Conservation (phyloP, 1,284 basidiomycete species). For the Entoloma clypeatum region DNA sequence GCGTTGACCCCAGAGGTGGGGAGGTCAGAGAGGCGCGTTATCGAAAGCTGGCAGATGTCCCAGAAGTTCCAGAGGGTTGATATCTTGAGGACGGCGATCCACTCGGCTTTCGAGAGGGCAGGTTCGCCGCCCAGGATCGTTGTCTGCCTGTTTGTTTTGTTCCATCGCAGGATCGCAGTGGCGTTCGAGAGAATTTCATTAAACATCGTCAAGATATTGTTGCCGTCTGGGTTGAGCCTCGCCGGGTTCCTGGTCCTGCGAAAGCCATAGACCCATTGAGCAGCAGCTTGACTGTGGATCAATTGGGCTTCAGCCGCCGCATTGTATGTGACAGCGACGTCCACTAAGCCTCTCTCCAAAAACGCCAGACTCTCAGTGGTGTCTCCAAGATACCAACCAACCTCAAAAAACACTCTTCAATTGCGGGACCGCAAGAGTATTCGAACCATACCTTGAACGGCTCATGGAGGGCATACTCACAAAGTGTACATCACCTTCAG, state of each 20-base stretch:
- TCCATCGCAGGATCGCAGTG: too few species aligned
- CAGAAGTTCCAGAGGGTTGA: constrained; percentile 18
- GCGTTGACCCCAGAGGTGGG: too few species aligned
- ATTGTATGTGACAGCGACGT: constrained; percentile 47
- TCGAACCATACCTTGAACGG: constrained; percentile 13
- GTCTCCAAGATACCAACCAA: constrained; percentile 18
- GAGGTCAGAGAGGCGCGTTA: constrained; percentile 6
- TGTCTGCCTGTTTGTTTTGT: too few species aligned
- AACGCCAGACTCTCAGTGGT: constrained; percentile 16
- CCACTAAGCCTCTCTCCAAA: constrained; percentile 36
- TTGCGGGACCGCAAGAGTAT: not conserved
- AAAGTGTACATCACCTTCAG: constrained; percentile 13
- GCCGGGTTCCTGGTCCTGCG: constrained; percentile 34
- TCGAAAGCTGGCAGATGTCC: constrained; percentile 17
- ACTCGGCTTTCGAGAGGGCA: constrained; percentile 9
- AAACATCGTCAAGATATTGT: too few species aligned
- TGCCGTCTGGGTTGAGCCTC: too few species aligned
- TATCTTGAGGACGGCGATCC: constrained; percentile 18
- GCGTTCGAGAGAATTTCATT: too few species aligned
- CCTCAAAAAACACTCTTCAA: constrained; percentile 4
- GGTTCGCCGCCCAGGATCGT: not conserved
- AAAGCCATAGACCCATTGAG: constrained; percentile 37
- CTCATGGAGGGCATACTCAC: constrained; percentile 3
- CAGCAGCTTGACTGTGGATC: constrained; percentile 27
- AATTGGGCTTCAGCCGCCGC: constrained; percentile 40